phyloP scores from a whole-genome alignment of 2,329 filamentous ascomycete species.

The Diaporthe ilicicola region DNA sequence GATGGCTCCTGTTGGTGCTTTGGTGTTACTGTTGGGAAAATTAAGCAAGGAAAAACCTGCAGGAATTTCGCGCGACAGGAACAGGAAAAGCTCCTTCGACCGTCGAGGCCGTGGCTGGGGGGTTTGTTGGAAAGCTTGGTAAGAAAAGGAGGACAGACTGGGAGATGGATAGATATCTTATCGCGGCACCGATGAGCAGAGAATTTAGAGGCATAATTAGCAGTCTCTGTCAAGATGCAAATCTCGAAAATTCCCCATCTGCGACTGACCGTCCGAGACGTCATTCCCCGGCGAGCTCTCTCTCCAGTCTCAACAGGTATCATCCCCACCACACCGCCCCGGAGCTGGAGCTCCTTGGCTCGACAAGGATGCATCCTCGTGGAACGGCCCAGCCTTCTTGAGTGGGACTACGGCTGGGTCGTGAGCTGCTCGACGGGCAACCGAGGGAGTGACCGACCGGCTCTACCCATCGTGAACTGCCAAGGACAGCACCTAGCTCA shows the following conservation, averaged over 20 bases:
- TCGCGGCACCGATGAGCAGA: neutral
- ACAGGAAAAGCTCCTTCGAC: slow-evolving; percentile 30
- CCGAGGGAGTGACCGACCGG: neutral
- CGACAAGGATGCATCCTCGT: neutral
- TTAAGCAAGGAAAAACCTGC: neutral
- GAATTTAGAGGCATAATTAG: neutral
- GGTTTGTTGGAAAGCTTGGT: neutral
- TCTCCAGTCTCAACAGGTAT: neutral
- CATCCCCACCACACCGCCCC: neutral
- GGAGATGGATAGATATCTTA: neutral
- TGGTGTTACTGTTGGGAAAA: neutral
- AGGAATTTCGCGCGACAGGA: slow-evolving; percentile 18
- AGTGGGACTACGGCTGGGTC: neutral
- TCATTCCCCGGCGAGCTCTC: neutral
- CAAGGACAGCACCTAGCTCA: neutral
- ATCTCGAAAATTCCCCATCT: slow-evolving; percentile 10
- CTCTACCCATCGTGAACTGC: neutral
- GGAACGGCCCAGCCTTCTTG: slow-evolving; percentile 11
- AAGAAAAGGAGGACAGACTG: too few species aligned
- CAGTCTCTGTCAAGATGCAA: neutral
- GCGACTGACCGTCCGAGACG: neutral
- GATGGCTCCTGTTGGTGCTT: neutral
- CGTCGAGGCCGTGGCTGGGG: too few species aligned
- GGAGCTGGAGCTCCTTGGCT: slow-evolving; percentile 16
- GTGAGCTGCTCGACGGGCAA: neutral